A percentile compares a stretch with the other conserved stretches of the same genome.
Conservation (phyloP, 495 filamentous ascomycete genomes). For the Penicillium longicatenatum region DNA sequence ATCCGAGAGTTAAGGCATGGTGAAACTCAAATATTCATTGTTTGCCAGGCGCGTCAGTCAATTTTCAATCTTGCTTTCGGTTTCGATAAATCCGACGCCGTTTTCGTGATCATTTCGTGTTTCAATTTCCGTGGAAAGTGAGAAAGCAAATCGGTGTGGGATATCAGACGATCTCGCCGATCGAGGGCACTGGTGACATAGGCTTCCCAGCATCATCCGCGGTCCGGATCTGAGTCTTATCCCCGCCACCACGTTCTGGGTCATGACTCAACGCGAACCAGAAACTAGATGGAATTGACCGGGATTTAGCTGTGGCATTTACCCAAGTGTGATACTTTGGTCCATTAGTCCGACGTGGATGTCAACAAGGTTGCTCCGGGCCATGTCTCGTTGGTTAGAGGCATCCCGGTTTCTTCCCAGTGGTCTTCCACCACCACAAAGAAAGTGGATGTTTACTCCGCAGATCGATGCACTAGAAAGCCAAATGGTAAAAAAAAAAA, state of each 20-base stretch:
- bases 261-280: slow-evolving; percentile 4
- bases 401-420: background rate
- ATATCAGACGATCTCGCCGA: background rate
- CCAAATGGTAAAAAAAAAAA: background rate
- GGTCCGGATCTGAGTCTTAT: background rate
- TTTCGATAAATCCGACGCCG: background rate
- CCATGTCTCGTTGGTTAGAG: background rate
- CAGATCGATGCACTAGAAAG: background rate
- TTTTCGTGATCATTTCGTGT: background rate
- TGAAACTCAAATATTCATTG: slow-evolving; percentile 2
- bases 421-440: background rate
- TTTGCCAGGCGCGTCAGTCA: background rate
- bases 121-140: background rate
- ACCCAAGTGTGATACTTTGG: background rate
- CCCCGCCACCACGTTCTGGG: background rate
- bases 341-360: background rate
- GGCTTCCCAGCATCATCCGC: background rate
- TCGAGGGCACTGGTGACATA: slow-evolving; percentile 5
- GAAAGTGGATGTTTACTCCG: slow-evolving; percentile 1
- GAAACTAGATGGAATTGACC: background rate
- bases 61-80: background rate
- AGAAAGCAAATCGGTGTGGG: background rate
- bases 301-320: background rate
- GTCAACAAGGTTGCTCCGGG: background rate
- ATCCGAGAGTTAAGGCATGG: background rate